Base-by-base conservation (phyloP, 805 yeast species). In the Wickerhamomyces subpelliculosus region DNA sequence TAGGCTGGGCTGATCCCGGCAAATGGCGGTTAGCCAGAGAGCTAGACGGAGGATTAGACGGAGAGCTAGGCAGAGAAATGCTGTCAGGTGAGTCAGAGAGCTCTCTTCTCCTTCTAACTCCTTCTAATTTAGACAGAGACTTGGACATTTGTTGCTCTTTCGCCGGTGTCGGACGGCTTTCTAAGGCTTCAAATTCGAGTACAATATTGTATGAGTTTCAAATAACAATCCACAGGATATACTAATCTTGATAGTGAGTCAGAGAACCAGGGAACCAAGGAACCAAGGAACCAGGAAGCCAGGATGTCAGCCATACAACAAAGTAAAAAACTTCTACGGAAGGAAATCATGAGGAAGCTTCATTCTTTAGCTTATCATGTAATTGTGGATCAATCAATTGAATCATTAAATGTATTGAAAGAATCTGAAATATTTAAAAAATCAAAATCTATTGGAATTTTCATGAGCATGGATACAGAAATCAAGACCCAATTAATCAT, bases 401-500 rank as follows among this genome's bases (percentile, higher is more conserved):
- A 39, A 10, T 45, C 58, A 8, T 35, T 55, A 1, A 31, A 34
- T 1, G 40, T 39, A 1, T 34, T 61, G 8, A 22, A 35, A n/a
- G 28, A 46, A 1, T 23, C 55, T 2, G 37, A 56, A 0, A 62
- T 56, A 30, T 79, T 78, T 47, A 45, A 55, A 37, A 36, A 45
- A 0, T 75, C 88, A 0, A 48, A 51, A 9, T 64, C 55, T 4
- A 55, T 88, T 2, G 96, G 82, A 0, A 52, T 86, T 23, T 89
- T 75, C 51, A 74, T 88, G 84, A 78, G 73, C 55, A 81, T 89
- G 88, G 86, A 81, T 2, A 69, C 77, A 36, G 97, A 89, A 58
- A 64, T 84, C 2, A 72, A 73, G 39, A 88, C 96, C 0, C 49
- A 57, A 9, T 55, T 54, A 1, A 57, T 88, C 10, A 72, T 89